Percentiles rank a stretch among this genome's conserved stretches.
phyloP scores from a whole-genome alignment of 345 rosid genomes.

The Arabis hirsuta region DNA sequence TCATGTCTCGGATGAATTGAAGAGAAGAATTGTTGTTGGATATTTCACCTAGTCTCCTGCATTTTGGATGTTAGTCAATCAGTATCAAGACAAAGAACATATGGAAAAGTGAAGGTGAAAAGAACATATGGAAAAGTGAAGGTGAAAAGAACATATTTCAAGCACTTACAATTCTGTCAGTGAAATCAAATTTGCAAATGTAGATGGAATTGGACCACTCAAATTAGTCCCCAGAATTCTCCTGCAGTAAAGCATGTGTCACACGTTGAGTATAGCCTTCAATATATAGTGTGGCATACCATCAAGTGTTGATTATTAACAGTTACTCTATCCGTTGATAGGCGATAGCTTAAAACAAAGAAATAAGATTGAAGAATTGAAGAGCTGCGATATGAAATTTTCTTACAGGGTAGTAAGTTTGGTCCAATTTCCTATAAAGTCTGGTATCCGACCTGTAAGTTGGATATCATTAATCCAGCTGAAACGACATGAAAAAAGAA shows the following conservation, averaged over 20 bases:
- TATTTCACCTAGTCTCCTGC: conserved; percentile 63
- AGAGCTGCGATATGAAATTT: not conserved
- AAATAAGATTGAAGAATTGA: not conserved
- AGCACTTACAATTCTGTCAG: conserved; percentile 62
- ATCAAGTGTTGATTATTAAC: no score
- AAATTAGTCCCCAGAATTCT: conserved; percentile 71
- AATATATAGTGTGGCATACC: not conserved
- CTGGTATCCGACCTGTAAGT: conserved; percentile 71
- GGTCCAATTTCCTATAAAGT: conserved; percentile 70
- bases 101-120: not conserved
- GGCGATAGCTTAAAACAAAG: not conserved
- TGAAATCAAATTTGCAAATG: conserved; percentile 55
- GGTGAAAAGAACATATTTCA: not conserved
- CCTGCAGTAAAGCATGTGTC: conserved; percentile 48
- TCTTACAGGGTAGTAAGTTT: conserved; percentile 56
- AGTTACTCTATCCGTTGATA: not conserved
- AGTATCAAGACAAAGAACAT: conserved; percentile 9
- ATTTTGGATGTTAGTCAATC: conserved; percentile 22
- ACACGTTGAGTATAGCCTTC: not conserved
- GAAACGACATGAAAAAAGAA: conserved; percentile 28
- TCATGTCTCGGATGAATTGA: conserved; percentile 53
- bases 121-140: not conserved
- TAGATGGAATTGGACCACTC: conserved; percentile 68
- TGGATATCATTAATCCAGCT: conserved; percentile 68
- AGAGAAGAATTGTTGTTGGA: conserved; percentile 56